Percentiles rank a stretch among this genome's conserved stretches.
These are phyloP conservation scores for Smittium culicis DNA, from an alignment of 371 early-diverging fungal species.

Conservation along the genomic window DNA sequence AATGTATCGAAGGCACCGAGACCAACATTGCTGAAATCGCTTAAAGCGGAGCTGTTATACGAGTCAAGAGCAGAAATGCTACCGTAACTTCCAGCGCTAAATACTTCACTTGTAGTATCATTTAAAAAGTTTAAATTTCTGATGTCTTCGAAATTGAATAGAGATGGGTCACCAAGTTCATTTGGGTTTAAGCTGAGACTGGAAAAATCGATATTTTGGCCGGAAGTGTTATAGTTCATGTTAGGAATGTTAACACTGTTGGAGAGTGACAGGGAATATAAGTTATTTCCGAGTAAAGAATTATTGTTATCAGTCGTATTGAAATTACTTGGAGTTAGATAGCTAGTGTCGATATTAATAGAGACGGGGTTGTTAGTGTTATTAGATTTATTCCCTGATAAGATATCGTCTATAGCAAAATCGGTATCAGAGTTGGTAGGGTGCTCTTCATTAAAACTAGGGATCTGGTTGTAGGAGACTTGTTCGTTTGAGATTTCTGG, in stretches of 20 bases:
- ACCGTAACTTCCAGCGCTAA: not conserved
- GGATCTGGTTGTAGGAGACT: not conserved
- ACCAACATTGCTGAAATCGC: not conserved
- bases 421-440: not conserved
- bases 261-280: no score
- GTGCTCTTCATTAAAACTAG: not conserved
- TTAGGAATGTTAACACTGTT: no score
- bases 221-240: no score
- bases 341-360: not conserved
- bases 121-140: not conserved
- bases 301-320: not conserved
- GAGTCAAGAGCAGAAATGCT: not conserved
- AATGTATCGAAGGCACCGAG: not conserved
- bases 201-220: not conserved
- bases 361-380: no score
- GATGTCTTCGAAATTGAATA: not conserved
- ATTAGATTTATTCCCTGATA: no score
- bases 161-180: not conserved
- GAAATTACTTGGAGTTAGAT: not conserved
- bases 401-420: not conserved
- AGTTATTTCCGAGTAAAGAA: no score
- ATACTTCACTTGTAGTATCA: constrained; percentile 1
- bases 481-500: not conserved
- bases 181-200: not conserved
- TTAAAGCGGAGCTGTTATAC: not conserved